These are phyloP conservation scores for Aspergillus viridinutans DNA, from an alignment of 2,329 filamentous ascomycete species.

Conservation along the genomic window DNA sequence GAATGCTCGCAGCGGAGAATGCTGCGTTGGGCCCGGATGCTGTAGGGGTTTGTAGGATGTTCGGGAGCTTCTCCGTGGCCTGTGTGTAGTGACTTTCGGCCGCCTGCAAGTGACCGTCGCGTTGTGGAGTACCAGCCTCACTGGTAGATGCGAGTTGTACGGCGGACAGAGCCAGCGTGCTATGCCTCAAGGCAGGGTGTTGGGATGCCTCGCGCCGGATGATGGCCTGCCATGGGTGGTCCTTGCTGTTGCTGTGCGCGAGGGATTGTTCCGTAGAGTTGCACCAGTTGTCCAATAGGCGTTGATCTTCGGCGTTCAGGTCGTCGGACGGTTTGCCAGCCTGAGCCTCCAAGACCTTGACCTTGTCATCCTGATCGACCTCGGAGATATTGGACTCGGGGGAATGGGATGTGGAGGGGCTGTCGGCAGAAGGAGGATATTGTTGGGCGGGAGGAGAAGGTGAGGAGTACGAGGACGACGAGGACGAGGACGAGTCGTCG, in stretches of 20 bases:
- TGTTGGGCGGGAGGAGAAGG: background rate
- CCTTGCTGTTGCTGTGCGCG: constrained; percentile 1
- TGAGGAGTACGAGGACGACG: background rate
- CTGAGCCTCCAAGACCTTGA: background rate
- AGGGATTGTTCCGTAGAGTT: background rate
- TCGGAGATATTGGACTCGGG: background rate
- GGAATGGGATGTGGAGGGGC: background rate
- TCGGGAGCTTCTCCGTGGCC: background rate
- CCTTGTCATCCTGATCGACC: background rate
- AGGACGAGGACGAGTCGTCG: background rate
- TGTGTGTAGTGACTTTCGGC: background rate
- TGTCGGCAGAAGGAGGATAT: background rate
- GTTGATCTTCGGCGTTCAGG: background rate
- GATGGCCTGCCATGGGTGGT: constrained; percentile 4
- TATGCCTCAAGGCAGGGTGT: constrained; percentile 1
- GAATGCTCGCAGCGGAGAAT: background rate
- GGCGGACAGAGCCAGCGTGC: constrained; percentile 6
- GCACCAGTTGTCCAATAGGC: constrained; percentile 1
- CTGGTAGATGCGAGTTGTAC: background rate
- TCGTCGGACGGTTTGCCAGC: background rate
- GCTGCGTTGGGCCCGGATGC: background rate
- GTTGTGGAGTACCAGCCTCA: background rate
- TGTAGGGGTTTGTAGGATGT: background rate
- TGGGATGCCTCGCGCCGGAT: constrained; percentile 1
- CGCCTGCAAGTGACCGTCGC: background rate